These are phyloP conservation scores for Aspergillus tanneri DNA, from an alignment of 2,329 filamentous ascomycete species.

Conservation along the genomic window DNA sequence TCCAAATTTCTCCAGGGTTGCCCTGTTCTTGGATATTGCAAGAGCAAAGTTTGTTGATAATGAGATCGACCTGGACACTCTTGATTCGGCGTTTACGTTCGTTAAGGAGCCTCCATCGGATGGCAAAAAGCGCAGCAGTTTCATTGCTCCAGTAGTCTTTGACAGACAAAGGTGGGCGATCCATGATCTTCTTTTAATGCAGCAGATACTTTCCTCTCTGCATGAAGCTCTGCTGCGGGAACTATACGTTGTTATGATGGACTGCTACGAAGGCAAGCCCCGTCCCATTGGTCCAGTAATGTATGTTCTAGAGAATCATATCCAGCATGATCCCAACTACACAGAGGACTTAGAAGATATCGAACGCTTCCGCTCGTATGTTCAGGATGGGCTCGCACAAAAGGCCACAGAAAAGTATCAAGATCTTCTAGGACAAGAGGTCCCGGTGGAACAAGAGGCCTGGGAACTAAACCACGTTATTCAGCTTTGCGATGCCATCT, in stretches of 20 bases:
- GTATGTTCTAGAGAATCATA: constrained; percentile 76
- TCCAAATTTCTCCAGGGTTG: constrained; percentile 74
- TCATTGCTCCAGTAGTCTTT: constrained; percentile 50
- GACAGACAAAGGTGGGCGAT: constrained; percentile 67
- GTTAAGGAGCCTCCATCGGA: constrained; percentile 71
- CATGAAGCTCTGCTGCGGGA: constrained; percentile 83
- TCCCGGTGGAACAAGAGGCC: constrained; percentile 74
- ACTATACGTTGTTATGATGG: constrained; percentile 81
- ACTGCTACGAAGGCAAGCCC: constrained; percentile 85
- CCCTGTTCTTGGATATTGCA: constrained; percentile 80
- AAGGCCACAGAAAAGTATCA: constrained; percentile 79
- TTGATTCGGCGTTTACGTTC: constrained; percentile 80
- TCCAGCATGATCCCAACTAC: constrained; percentile 76
- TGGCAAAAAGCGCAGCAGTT: constrained; percentile 55
- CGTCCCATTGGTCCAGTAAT: constrained; percentile 77
- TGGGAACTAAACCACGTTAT: constrained; percentile 94
- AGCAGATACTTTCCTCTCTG: constrained; percentile 69
- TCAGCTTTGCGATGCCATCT: constrained; percentile 79
- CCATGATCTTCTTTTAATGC: constrained; percentile 68
- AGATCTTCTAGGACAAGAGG: constrained; percentile 71
- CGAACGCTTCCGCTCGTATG: constrained; percentile 68
- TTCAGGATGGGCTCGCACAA: constrained; percentile 69
- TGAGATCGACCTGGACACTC: constrained; percentile 74
- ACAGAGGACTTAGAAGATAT: constrained; percentile 67
- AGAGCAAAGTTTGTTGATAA: constrained; percentile 81